These are phyloP conservation scores for Rutstroemia sp. DNA, from an alignment of 2,329 filamentous ascomycete genomes.

Conservation along the genomic window DNA sequence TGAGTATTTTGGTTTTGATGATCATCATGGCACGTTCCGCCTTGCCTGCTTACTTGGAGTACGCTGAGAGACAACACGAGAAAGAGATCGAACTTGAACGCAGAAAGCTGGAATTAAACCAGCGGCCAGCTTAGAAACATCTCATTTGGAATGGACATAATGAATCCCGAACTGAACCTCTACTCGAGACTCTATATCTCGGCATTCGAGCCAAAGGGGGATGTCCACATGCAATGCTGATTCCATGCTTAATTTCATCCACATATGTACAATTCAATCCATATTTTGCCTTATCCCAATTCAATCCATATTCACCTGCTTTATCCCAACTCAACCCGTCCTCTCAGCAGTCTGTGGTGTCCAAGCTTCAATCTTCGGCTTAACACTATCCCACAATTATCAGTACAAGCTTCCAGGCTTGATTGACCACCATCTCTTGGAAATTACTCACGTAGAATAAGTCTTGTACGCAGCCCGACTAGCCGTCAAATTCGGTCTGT, in stretches of 20 bases:
- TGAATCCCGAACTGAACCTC: too few species aligned
- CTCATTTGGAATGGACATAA: too few species aligned
- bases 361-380: conserved; percentile 48
- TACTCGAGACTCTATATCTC: too few species aligned
- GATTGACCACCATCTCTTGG: not conserved
- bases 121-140: too few species aligned
- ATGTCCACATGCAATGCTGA: not conserved
- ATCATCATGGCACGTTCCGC: too few species aligned
- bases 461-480: conserved; percentile 79
- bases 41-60: too few species aligned
- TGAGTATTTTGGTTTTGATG: too few species aligned
- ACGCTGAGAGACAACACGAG: too few species aligned
- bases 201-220: too few species aligned
- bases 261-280: conserved; percentile 22
- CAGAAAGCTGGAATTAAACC: too few species aligned
- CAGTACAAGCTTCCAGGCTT: not conserved
- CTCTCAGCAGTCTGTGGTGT: conserved; percentile 35
- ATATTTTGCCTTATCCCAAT: not conserved
- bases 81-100: too few species aligned
- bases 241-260: conserved; percentile 1
- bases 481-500: conserved; percentile 68
- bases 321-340: conserved; percentile 11
- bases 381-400: conserved; percentile 34
- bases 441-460: conserved; percentile 77
- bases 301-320: conserved; percentile 1